Base-by-base conservation (phyloP, 495 filamentous ascomycete species). In the Aspergillus leporis region DNA sequence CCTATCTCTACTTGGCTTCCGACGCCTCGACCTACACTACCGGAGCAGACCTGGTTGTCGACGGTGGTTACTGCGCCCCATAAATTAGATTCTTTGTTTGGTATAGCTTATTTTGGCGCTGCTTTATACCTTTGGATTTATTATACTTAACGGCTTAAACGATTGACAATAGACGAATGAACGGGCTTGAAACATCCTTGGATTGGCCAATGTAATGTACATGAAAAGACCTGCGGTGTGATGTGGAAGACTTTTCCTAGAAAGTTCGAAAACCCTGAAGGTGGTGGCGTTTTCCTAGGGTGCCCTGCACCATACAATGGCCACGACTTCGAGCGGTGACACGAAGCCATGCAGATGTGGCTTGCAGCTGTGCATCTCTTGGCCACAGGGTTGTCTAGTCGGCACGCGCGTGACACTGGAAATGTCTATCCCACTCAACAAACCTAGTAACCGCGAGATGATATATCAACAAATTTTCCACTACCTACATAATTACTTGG, bases 21-120 rank as follows among this genome's bases (percentile, higher is more conserved):
- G 91, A 96, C 73, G 91, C 91, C 3, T 81, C 85, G 25, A 89
- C 83, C 59, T 96, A 91, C 70, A 95, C 89, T 2, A 97, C 90
- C 7, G 93, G 90, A 3, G 79, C 79, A 5, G 88, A 93, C 67
- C 72, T 93, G 23, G 71, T 89, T 28, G 82, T 91, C 34, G 90
- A 93, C 66, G 90, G 90, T 41, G 77, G 77, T 21, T 79, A 78
- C 65, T 72, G 69, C 51, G 66, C 71, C n/a, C 73, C 73, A 30
- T 75, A 62, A 51, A 57, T 56, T 25, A 51, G 48, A 57, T 56
- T 22, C 49, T 19, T 18, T 48, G 34, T 19, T 41, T 9, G 28
- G n/a, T n/a, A 43, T 25, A 46, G 10, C 43, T 31, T 48, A 19
- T 22, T 14, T n/a, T 28, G 18, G 16, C 38, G 36, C 31, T 28